Evolutionary conservation across 2,329 filamentous ascomycete genomes (phyloP), one percentile per base, ranked within the genome.

Genomic region (Talaromyces sp.): DNA sequence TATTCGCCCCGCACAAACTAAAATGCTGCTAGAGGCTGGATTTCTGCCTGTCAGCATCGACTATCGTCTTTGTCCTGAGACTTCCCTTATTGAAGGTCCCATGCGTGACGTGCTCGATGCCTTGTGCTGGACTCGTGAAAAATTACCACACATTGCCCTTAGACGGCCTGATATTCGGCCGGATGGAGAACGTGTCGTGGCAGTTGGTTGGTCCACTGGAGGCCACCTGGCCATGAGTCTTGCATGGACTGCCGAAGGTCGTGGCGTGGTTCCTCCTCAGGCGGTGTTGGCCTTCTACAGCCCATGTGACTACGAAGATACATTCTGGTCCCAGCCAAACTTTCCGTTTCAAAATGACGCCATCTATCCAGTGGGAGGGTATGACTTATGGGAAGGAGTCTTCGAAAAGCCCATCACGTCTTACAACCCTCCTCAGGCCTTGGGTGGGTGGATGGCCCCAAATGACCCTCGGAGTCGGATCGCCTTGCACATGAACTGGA

Each of bases 191-290:
- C 72, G 68, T 2, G 73, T 83, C 0, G 79, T 80, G 0, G 76
- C 69, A 0, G 70, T 85, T 0, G 83, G 83, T 0, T 85, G 82
- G 83, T 85, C 83, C 0, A 75, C 78, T 0, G 83, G 83, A 0
- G 84, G 82, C 0, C 72, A 75, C 3, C 72, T 85, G 0, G 83
- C 83, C 1, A 75, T 84, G 75, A 73, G 78, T 0, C 67, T 81
- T 0, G 79, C 66, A 0, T 84, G 73, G 72, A 83, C 79, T 0
- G 66, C 75, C 0, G 43, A 59, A 0, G 22, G 64, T 11, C 27
- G 57, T 0, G 76, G 74, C 0, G 31, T 84, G 0, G 39, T 10
- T 4, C 73, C 81, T 0, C 83, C 83, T 0, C 68, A 76, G 0
- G 82, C 79, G 0, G 76, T 82, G 2, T 69, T 85, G 0, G 74